phyloP scores from a whole-genome alignment of 2,329 filamentous ascomycete genomes.

The Colletotrichum simmondsii region DNA sequence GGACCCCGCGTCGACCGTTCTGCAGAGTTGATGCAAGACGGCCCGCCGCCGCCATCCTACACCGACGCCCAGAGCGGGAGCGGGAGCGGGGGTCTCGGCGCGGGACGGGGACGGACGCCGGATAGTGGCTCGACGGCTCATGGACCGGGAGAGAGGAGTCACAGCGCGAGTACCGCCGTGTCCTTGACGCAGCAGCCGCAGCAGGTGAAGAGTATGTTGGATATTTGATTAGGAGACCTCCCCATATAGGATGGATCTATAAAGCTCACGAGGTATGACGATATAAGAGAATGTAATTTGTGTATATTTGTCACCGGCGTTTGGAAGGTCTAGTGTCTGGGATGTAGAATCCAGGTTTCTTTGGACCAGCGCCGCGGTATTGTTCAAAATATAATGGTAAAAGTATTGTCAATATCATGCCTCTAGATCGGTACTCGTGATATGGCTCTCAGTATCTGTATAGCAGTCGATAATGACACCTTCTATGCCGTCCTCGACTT shows the following conservation, averaged over 20 bases:
- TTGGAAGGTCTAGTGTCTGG: background rate
- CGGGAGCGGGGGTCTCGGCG: background rate
- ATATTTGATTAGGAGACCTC: slow-evolving; percentile 51
- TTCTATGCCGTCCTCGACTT: too few relatives aligned
- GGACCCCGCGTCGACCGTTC: slow-evolving; percentile 46
- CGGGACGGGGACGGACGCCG: slow-evolving; percentile 1
- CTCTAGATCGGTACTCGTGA: background rate
- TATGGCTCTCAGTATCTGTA: too few relatives aligned
- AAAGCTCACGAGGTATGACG: slow-evolving; percentile 23
- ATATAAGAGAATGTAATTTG: background rate
- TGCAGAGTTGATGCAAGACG: slow-evolving; percentile 55
- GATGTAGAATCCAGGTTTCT: background rate
- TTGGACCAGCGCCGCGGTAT: background rate
- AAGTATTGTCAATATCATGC: background rate
- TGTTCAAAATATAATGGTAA: slow-evolving; percentile 9
- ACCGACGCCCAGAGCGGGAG: slow-evolving; percentile 33
- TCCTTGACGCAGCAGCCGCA: slow-evolving; percentile 62
- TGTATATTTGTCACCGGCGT: background rate
- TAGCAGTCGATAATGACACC: too few relatives aligned
- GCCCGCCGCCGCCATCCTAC: slow-evolving; percentile 54
- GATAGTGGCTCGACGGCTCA: background rate
- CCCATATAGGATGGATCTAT: background rate
- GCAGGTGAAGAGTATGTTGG: slow-evolving; percentile 68
- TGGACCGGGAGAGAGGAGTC: slow-evolving; percentile 50
- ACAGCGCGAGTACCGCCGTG: slow-evolving; percentile 57